Evolutionary conservation across 2,329 filamentous ascomycete species (phyloP), one percentile per base, ranked within the genome.

Genomic region (Phoma sp.): DNA sequence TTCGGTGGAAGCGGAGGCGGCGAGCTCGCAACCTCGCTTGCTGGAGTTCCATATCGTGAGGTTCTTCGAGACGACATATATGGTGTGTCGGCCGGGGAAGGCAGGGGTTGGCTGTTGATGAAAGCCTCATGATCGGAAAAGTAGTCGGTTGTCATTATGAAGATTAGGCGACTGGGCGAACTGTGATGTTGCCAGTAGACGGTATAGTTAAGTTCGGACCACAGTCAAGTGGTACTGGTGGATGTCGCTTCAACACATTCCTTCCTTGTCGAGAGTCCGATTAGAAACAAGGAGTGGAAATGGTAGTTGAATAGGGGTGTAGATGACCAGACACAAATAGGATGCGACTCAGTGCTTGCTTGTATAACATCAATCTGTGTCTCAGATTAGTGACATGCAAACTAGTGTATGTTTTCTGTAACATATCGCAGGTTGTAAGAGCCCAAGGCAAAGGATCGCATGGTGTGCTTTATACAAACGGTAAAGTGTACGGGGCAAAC

Each of bases 1-100:
- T 65, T 85, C 21, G 80, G 76, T 17, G 80, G 79, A 25, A 84
- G 75, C 21, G 81, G 81, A 24, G 81, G 79, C 31, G 88, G 86
- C 1, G 90, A 89, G 1, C 84, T 82, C 32, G 85, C 81, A 1
- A 85, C 84, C 36, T 91, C 86, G 29, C 90, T 91, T 35, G 82
- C 79, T 19, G 74, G 72, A 10, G 75, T 76, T 56, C 82, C 81
- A 49, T 88, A 85, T 55, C 85, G 84, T 8, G 90, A 90, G 44
- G 80, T 81, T 41, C 84, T 81, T 64, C 87, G 84, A 24, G 91
- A 93, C 13, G 77, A 76, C 65, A 88, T 83, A 67, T 90, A 91
- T 19, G 89, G 88, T 24, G 89, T 89, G 61, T 89, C 87, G 32
- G 84, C 82, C 10, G 90, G 88, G 32, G 89, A 88, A 27, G 91